phyloP scores from a whole-genome alignment of 768 basidiomycete species.

The Lentinula boryana region DNA sequence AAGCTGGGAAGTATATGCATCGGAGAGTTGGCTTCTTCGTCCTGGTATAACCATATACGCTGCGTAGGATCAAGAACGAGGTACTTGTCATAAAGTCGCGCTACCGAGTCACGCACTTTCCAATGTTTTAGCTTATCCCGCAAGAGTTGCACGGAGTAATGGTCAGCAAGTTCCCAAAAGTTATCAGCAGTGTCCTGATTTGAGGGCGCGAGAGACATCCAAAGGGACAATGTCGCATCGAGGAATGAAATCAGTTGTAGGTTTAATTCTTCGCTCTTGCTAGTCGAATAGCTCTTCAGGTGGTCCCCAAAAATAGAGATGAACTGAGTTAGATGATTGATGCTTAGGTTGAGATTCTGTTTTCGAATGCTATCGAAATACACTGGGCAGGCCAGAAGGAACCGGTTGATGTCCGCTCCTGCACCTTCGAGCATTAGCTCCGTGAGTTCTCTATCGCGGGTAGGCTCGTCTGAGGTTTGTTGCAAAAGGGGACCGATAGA shows the following conservation, averaged over 20 bases:
- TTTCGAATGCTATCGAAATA: slow-evolving; percentile 51
- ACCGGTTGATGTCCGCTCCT: slow-evolving; percentile 37
- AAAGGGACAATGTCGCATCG: slow-evolving; percentile 56
- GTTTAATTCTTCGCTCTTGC: slow-evolving; percentile 46
- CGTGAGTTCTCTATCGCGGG: slow-evolving; percentile 56
- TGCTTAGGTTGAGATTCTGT: slow-evolving; percentile 46
- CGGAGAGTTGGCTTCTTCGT: slow-evolving; percentile 28
- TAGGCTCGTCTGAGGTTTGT: slow-evolving; percentile 48
- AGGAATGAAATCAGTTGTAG: slow-evolving; percentile 56
- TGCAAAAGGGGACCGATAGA: slow-evolving; percentile 60
- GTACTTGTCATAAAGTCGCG: slow-evolving; percentile 63
- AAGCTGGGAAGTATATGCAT: slow-evolving; percentile 44
- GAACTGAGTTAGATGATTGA: slow-evolving; percentile 44
- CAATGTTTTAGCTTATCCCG: slow-evolving; percentile 48
- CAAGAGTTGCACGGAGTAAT: slow-evolving; percentile 42
- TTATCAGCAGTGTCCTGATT: slow-evolving; percentile 33
- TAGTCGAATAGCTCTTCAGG: slow-evolving; percentile 47
- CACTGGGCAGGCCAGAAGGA: slow-evolving; percentile 52
- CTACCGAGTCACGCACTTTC: slow-evolving; percentile 58
- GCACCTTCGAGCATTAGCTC: slow-evolving; percentile 45
- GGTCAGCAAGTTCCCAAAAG: slow-evolving; percentile 44
- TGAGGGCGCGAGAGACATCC: slow-evolving; percentile 29
- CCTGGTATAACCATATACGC: slow-evolving; percentile 35
- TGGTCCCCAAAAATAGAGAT: slow-evolving; percentile 49
- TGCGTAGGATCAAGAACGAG: slow-evolving; percentile 52